These are phyloP conservation scores for Pelargonium australe DNA, from an alignment of 441 rosid species.

Conservation along the genomic window DNA sequence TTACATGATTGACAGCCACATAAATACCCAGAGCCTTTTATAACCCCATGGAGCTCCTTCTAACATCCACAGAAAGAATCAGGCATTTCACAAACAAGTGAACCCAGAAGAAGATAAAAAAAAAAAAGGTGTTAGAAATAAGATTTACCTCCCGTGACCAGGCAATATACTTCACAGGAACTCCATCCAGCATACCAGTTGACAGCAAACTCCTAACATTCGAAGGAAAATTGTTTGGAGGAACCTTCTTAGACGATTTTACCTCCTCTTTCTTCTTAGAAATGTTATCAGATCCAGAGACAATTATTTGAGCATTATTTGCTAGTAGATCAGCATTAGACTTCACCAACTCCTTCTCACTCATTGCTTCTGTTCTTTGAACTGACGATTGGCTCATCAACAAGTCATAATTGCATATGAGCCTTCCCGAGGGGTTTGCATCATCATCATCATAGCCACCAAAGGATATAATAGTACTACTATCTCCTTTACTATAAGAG, in stretches of 20 bases:
- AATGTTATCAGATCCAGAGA: conserved; percentile 37
- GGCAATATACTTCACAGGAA: conserved; percentile 62
- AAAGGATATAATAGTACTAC: conserved; percentile 38
- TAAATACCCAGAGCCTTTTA: conserved; percentile 71
- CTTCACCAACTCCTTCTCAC: conserved; percentile 33
- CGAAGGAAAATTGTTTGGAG: conserved; percentile 65
- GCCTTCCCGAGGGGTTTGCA: conserved; percentile 39
- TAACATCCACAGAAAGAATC: conserved; percentile 20
- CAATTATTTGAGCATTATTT: conserved; percentile 30
- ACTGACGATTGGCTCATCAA: conserved; percentile 37
- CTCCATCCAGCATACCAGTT: conserved; percentile 80
- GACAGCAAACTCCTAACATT: conserved; percentile 74
- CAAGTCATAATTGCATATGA: conserved; percentile 44
- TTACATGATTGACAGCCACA: conserved; percentile 61
- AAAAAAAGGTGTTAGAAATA: neutral
- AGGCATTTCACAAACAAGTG: neutral
- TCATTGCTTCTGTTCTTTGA: conserved; percentile 31
- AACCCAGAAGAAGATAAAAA: neutral
- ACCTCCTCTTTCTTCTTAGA: conserved; percentile 44
- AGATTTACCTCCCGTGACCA: conserved; percentile 58
- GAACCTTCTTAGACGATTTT: conserved; percentile 48
- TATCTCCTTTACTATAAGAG: conserved; percentile 28
- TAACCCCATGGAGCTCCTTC: conserved; percentile 58
- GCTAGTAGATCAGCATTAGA: conserved; percentile 24
- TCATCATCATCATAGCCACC: conserved; percentile 54